phyloP scores from a whole-genome alignment of 106 monocot genomes.

The Apostasia shenzhenica region DNA sequence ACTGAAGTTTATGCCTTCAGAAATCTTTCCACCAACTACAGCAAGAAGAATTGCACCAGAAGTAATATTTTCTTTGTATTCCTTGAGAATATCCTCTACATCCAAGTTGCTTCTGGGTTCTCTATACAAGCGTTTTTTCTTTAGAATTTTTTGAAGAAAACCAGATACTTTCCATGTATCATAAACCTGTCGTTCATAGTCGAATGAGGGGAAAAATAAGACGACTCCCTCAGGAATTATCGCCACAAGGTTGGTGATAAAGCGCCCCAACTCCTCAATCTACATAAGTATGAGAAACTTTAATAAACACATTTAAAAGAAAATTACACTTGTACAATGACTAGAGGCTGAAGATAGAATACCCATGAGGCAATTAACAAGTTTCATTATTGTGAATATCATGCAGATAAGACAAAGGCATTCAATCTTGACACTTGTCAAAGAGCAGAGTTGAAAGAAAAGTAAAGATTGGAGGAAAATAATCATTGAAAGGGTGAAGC shows the following conservation, averaged over 20 bases:
- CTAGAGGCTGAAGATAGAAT: not conserved
- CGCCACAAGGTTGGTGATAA: conserved; percentile 72
- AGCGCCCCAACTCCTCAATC: conserved; percentile 91
- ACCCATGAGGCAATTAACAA: no score
- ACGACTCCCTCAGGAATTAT: conserved; percentile 89
- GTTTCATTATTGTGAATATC: not conserved
- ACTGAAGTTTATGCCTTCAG: conserved; percentile 97
- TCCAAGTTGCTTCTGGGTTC: conserved; percentile 73
- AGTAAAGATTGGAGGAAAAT: no score
- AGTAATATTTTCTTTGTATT: conserved; percentile 63
- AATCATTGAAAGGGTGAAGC: no score
- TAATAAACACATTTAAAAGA: not conserved
- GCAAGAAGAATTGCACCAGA: conserved; percentile 86
- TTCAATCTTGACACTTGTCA: no score
- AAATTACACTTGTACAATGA: no score
- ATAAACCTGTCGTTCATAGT: conserved; percentile 77
- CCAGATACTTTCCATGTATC: conserved; percentile 73
- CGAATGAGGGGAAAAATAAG: conserved; percentile 90
- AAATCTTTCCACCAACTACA: conserved; percentile 92
- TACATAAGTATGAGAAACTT: conserved; percentile 11
- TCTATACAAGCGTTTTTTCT: conserved; percentile 76
- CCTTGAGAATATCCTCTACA: conserved; percentile 54
- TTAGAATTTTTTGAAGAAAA: conserved; percentile 64
- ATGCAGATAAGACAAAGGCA: no score
- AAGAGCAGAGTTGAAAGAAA: no score